Base-by-base conservation (phyloP, 2,329 filamentous ascomycete genomes). In the Dactylonectria estremocensis region DNA sequence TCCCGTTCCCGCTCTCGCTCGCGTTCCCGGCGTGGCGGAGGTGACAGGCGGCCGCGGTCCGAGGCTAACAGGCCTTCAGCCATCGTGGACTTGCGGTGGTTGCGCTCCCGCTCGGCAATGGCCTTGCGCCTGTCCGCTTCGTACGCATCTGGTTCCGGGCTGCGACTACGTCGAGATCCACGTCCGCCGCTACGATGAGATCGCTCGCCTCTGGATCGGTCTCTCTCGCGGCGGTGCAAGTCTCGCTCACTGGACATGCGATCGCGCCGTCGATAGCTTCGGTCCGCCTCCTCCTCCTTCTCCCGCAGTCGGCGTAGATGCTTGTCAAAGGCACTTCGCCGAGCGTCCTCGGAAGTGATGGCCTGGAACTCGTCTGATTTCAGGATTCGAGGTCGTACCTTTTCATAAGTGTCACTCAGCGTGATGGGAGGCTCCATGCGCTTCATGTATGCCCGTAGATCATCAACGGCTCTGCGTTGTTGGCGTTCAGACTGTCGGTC, bases 51-150 rank as follows among this genome's bases (percentile, higher is more conserved):
- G 71, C 83, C 84, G 69, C 86, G 86, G 69, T 89, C 88, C 49
- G 76, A 78, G 59, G 87, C 86, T 61, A 91, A 79, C 20, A 90
- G 81, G 72, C 85, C 89, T 75, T 91, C 89, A 71, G 92, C 93
- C 83, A 90, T 90, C 78, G 88, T 90, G 50, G 90, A 86, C 83
- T 96, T 97, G 80, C 94, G 91, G 82, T 97, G 97, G 75, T 97
- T 95, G 72, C 95, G 92, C 83, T 98, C 97, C 54, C 97, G 92
- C 78, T 97, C 95, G 65, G 95, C 95, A 78, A 96, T 95, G 49
- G 95, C 95, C 80, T 95, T 96, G 76, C 95, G 92, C 72, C 96
- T 91, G 79, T 99, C 96, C 67, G 95, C 96, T 82, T 98, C 96
- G 81, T 99, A 99, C 20, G 94, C 90, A 83, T 99, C 95, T 66